Percentiles rank a stretch among this genome's conserved stretches.
Evolutionary conservation across 2,329 filamentous ascomycete species (phyloP).

Genomic region (Neonectria neomacrospora): DNA sequence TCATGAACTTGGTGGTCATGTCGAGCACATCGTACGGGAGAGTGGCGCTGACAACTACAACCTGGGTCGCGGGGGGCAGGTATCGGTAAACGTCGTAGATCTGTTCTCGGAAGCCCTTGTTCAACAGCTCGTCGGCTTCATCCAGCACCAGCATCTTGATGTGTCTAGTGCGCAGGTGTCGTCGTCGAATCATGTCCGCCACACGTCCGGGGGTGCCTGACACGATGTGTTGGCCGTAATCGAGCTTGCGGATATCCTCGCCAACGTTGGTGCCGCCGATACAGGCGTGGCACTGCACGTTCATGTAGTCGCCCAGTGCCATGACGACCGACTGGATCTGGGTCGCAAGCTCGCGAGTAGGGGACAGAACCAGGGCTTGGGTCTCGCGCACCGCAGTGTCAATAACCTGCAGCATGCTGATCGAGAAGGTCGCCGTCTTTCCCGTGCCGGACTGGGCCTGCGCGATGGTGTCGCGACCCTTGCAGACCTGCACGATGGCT

Average conservation of each 20-base stretch:
- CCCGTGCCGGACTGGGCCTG: slow-evolving; percentile 97
- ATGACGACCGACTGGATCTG: slow-evolving; percentile 99
- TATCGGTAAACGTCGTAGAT: slow-evolving; percentile 99
- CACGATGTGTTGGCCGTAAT: slow-evolving; percentile 97
- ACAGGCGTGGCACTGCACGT: slow-evolving; percentile 98
- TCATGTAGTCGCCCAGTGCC: slow-evolving; percentile 99
- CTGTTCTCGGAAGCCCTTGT: slow-evolving; percentile 96
- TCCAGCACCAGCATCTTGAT: slow-evolving; percentile 74
- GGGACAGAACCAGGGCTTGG: slow-evolving; percentile 94
- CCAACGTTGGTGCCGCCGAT: slow-evolving; percentile 98
- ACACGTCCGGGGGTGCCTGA: slow-evolving; percentile 98
- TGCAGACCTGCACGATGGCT: slow-evolving; percentile 98
- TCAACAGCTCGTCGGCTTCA: slow-evolving; percentile 75
- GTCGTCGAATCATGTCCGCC: slow-evolving; percentile 70
- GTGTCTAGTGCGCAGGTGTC: slow-evolving; percentile 67
- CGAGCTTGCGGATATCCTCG: slow-evolving; percentile 96
- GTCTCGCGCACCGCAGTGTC: slow-evolving; percentile 93
- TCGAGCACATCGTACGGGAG: slow-evolving; percentile 97
- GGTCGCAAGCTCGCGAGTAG: slow-evolving; percentile 94
- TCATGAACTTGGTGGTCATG: slow-evolving; percentile 99
- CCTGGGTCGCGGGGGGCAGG: slow-evolving; percentile 94
- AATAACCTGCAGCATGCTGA: slow-evolving; percentile 95
- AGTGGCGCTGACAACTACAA: slow-evolving; percentile 97
- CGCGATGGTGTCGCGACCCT: slow-evolving; percentile 97
- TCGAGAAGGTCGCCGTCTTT: slow-evolving; percentile 96